Base-by-base conservation (phyloP, 2,329 filamentous ascomycete species). In the Colletotrichum orchidophilum region DNA sequence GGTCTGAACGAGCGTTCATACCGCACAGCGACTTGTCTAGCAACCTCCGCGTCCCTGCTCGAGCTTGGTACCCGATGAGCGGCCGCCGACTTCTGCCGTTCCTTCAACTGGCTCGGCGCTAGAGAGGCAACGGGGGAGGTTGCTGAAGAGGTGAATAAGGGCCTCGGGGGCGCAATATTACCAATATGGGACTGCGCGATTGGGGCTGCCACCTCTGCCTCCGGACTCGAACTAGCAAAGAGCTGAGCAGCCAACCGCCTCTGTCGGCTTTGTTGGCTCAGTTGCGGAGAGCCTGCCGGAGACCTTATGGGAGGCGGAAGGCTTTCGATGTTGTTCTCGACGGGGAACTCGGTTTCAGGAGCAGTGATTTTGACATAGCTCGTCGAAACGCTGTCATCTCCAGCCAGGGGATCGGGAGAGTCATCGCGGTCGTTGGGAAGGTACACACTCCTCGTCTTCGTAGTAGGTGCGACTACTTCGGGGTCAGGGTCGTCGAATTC, bases 1-100 rank as follows among this genome's bases (percentile, higher is more conserved):
- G 87, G 87, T 7, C 88, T 84, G n/a, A 91, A 79, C 4, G 86
- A 88, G 39, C 88, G 84, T 71, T 84, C 82, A 55, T 82, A 78
- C 13, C 79, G 80, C 31, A 81, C 70, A 15, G 77, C 75, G 6
- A 78, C 58, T n/a, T 66, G 54, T 31, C 71, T 61, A 75, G 75
- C 18, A 57, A 64, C 35, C 46, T 71, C 46, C 27, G 39, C 58
- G 42, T 58, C 53, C 49, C 53, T 46, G 35, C 27, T 69, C 3
- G 53, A 53, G 39, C 42, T 53, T 18, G 27, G 15, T 5, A 27
- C 29, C 21, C 31, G 35, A 13, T 53, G 63, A 11, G 29, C 49
- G 5, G 33, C 52, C 9, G 15, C 15, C 26, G 55, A 33, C 57
- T 24, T 8, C n/a, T 15, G 57, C 42, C 46, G 67, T 8, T n/a